These are phyloP conservation scores for Scedosporium aurantiacum DNA, from an alignment of 2,329 filamentous ascomycete species.

Conservation along the genomic window DNA sequence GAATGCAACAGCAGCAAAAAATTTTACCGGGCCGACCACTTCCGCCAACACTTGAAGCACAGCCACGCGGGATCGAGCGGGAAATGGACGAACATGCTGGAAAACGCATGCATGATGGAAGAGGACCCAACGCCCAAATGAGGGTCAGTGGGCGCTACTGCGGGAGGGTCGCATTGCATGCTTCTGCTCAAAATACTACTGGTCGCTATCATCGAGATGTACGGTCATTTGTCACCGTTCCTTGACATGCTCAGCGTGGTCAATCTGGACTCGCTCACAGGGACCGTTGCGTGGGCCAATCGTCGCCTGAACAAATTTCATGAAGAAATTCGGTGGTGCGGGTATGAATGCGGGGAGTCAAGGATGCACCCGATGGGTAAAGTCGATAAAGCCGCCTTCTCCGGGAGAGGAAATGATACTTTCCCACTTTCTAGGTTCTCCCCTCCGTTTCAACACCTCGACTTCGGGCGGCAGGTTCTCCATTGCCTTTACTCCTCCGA, in stretches of 20 bases:
- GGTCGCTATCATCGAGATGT: not conserved
- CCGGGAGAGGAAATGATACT: not conserved
- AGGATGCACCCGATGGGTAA: not conserved
- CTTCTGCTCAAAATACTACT: not conserved
- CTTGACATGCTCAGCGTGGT: not conserved
- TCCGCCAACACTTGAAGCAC: constrained; percentile 95
- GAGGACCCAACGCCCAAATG: constrained; percentile 49
- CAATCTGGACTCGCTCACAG: not conserved
- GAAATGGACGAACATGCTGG: constrained; percentile 98
- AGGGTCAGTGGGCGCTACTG: not conserved
- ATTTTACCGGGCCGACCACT: constrained; percentile 95
- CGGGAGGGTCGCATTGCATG: not conserved
- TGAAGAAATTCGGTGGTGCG: not conserved
- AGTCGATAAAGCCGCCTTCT: not conserved
- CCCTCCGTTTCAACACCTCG: too few species aligned
- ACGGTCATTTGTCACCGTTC: not conserved
- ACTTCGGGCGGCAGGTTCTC: too few species aligned
- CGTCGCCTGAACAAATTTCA: not conserved
- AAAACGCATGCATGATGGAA: constrained; percentile 91
- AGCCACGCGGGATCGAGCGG: constrained; percentile 92
- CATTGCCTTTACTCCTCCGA: too few species aligned
- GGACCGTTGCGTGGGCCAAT: not conserved
- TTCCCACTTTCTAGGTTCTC: too few species aligned
- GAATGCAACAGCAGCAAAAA: constrained; percentile 99
- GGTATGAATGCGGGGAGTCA: not conserved